phyloP scores from a whole-genome alignment of 1,284 basidiomycete species.

The Hemileia vastatrix region DNA sequence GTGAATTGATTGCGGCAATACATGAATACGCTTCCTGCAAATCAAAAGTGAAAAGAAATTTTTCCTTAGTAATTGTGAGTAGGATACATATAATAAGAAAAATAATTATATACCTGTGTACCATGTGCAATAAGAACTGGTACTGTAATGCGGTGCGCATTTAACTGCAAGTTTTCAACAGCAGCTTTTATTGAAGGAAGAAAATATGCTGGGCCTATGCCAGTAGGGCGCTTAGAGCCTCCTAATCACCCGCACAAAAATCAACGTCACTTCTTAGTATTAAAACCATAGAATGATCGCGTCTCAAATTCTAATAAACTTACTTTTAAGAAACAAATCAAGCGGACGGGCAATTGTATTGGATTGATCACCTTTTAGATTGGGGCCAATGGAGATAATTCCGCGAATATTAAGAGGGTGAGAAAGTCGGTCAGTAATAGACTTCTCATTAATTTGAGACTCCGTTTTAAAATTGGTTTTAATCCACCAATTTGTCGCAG shows the following conservation, averaged over 20 bases:
- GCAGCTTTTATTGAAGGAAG: conserved; percentile 7
- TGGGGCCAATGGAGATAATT: conserved; percentile 11
- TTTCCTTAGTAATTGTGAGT: neutral
- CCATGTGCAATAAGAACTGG: conserved; percentile 14
- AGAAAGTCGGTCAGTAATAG: neutral
- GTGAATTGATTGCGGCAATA: neutral
- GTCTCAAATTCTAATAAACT: too few species aligned
- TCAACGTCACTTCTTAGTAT: too few species aligned
- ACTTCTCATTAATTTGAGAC: neutral
- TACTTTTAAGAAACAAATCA: too few species aligned
- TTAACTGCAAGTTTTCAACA: conserved; percentile 4
- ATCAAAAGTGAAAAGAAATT: neutral
- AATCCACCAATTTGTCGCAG: neutral
- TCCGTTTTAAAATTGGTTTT: neutral
- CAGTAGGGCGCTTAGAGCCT: neutral
- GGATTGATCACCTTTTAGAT: neutral
- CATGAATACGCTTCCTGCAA: conserved; percentile 7
- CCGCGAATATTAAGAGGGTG: neutral
- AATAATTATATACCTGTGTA: neutral
- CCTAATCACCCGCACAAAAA: too few species aligned
- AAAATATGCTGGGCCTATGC: conserved; percentile 1
- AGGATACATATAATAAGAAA: neutral
- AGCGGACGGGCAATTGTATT: too few species aligned
- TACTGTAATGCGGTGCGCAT: conserved; percentile 4
- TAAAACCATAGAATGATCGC: too few species aligned